phyloP scores from a whole-genome alignment of 305 asterid genomes.

The Solanum hybrid region DNA sequence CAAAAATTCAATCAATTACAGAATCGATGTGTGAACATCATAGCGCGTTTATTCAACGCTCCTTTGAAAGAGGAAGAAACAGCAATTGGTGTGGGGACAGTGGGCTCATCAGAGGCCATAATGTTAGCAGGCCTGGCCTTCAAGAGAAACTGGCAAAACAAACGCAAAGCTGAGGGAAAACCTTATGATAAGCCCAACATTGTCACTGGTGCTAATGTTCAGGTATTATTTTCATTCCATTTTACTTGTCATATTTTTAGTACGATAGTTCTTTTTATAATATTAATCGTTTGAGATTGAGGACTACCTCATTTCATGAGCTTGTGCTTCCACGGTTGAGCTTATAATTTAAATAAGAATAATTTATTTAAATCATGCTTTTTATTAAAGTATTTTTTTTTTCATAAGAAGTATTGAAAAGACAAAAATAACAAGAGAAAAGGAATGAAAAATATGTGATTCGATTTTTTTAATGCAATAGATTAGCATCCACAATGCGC shows the following conservation, averaged over 20 bases:
- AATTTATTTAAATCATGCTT: too few species aligned
- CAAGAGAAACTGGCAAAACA: constrained; percentile 49
- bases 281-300: background rate
- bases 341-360: too few species aligned
- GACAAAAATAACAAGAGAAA: background rate
- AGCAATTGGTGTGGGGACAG: constrained; percentile 40
- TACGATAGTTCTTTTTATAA: background rate
- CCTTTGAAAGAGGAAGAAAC: constrained; percentile 27
- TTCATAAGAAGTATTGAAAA: background rate
- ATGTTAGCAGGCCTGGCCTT: constrained; percentile 47
- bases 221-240: constrained; percentile 3
- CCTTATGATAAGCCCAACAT: constrained; percentile 45
- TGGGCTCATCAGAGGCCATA: constrained; percentile 47
- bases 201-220: constrained; percentile 52
- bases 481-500: too few species aligned
- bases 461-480: too few species aligned
- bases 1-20: background rate
- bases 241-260: background rate
- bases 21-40: constrained; percentile 52
- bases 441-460: background rate
- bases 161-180: constrained; percentile 28
- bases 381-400: too few species aligned
- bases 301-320: background rate
- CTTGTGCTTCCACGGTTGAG: background rate
- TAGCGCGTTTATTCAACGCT: constrained; percentile 35